Evolutionary conservation across 2,329 filamentous ascomycete species (phyloP).

Genomic region (Bipolaris bicolor): DNA sequence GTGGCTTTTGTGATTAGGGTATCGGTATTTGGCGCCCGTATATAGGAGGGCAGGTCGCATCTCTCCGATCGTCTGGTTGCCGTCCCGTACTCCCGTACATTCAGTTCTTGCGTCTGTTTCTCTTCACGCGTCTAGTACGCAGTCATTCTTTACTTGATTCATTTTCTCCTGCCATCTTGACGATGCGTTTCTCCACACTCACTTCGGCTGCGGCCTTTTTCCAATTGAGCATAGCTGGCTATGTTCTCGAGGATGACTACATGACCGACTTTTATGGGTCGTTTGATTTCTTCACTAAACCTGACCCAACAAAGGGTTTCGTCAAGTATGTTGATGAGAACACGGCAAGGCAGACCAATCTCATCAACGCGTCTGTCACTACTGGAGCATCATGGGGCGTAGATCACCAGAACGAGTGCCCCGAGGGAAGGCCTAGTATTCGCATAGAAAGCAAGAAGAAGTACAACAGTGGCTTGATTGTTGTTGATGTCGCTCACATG

Average conservation of each 20-base stretch:
- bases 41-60: slow-evolving; percentile 29
- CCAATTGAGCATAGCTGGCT: slow-evolving; percentile 49
- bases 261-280: slow-evolving; percentile 53
- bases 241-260: slow-evolving; percentile 51
- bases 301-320: slow-evolving; percentile 55
- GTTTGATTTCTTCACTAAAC: slow-evolving; percentile 53
- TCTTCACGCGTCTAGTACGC: slow-evolving; percentile 43
- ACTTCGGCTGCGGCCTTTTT: slow-evolving; percentile 44
- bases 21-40: slow-evolving; percentile 25
- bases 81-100: slow-evolving; percentile 19
- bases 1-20: slow-evolving; percentile 8
- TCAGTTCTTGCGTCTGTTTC: slow-evolving; percentile 19
- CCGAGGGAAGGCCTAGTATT: slow-evolving; percentile 53
- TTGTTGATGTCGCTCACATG: slow-evolving; percentile 59
- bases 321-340: slow-evolving; percentile 49
- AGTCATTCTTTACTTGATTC: slow-evolving; percentile 36
- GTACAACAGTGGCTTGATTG: slow-evolving; percentile 57
- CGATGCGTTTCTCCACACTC: slow-evolving; percentile 47
- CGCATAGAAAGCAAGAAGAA: slow-evolving; percentile 55
- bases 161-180: slow-evolving; percentile 32
- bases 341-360: slow-evolving; percentile 49
- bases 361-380: slow-evolving; percentile 47
- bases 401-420: slow-evolving; percentile 48
- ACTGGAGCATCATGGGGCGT: slow-evolving; percentile 55
- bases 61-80: slow-evolving; percentile 17